Conservation (phyloP, 805 yeast genomes). For the Schwanniomyces sp. region DNA sequence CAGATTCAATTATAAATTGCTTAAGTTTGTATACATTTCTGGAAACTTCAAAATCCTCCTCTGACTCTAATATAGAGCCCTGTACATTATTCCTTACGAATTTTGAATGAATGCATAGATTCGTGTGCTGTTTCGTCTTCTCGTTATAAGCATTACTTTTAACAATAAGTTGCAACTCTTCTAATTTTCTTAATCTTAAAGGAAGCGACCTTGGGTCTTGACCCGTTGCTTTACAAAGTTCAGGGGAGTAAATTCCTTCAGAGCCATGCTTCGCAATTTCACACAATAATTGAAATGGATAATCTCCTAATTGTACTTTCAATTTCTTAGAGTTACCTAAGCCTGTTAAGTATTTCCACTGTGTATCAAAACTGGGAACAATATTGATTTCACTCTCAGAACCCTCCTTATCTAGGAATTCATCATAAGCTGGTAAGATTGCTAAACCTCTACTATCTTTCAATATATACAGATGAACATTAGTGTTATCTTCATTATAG, state of each 20-base stretch:
- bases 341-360: constrained; percentile 60
- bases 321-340: constrained; percentile 41
- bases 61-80: constrained; percentile 18
- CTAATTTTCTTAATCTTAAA: constrained; percentile 56
- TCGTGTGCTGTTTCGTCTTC: constrained; percentile 50
- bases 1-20: constrained; percentile 43
- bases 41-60: constrained; percentile 23
- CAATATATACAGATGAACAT: constrained; percentile 13
- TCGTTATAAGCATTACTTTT: constrained; percentile 34
- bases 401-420: constrained; percentile 15
- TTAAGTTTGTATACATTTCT: constrained; percentile 30
- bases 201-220: constrained; percentile 76
- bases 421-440: constrained; percentile 16
- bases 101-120: constrained; percentile 50
- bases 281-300: constrained; percentile 53
- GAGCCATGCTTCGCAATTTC: constrained; percentile 59
- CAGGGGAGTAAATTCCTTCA: constrained; percentile 59
- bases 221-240: constrained; percentile 53
- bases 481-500: constrained; percentile 12
- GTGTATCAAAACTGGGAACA: constrained; percentile 51
- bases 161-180: constrained; percentile 47
- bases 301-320: constrained; percentile 53
- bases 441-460: constrained; percentile 11
- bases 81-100: constrained; percentile 34
- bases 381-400: constrained; percentile 17